phyloP scores from a whole-genome alignment of 305 asterid genomes.

The Ilex paraguariensis region DNA sequence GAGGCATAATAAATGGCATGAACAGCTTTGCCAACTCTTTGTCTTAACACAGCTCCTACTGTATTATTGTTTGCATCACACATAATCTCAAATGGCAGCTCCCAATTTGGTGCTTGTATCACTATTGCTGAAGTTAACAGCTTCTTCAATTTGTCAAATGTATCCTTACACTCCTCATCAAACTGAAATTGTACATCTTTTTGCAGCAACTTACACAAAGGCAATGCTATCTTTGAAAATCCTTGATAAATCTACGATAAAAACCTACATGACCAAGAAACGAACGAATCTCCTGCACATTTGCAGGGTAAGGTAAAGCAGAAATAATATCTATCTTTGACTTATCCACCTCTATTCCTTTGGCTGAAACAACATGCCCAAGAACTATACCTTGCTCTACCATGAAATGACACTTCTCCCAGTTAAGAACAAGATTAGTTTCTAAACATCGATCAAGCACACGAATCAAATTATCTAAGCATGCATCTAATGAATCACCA shows the following conservation, averaged over 20 bases:
- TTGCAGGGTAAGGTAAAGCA: background rate
- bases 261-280: no score
- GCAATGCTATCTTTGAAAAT: background rate
- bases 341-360: background rate
- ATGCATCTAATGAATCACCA: no score
- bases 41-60: background rate
- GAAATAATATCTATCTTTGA: background rate
- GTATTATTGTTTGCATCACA: no score
- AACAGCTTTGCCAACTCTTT: background rate
- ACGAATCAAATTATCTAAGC: no score
- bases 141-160: no score
- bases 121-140: background rate
- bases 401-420: background rate
- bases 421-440: background rate
- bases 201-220: background rate
- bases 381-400: background rate
- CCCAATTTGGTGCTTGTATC: background rate
- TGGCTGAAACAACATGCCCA: background rate
- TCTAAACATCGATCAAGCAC: no score
- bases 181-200: background rate
- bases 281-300: no score
- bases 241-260: background rate
- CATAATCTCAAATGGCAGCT: no score
- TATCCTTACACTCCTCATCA: background rate
- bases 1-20: background rate